Base-by-base conservation (phyloP, 148 eudicot species). In the Silene latifolia region DNA sequence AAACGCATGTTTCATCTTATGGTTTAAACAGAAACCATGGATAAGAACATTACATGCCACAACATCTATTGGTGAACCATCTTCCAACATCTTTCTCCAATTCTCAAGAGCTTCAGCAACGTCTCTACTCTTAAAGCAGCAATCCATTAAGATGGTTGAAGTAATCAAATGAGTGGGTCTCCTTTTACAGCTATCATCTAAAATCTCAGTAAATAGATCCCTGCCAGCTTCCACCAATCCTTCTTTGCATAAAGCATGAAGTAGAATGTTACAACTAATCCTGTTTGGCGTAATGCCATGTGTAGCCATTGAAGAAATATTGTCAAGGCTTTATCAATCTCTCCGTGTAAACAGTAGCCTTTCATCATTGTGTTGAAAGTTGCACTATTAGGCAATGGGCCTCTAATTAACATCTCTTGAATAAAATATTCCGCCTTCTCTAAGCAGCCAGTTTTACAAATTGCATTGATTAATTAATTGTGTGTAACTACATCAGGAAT, bases 221-320 rank as follows among this genome's bases (percentile, higher is more conserved):
- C 71, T 82, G 69, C 87, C 92, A 66, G 84, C 81, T 73, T 82
- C 85, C 78, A 82, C 69, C 20, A 88, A 72, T 71, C 94, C 97
- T 86, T 87, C 84, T 79, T 86, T 84, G 81, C 94, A 88, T 72
- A 92, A 87, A 69, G 91, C 88, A 78, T 90, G 89, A 62, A 92
- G 87, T 63, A 92, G 87, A 73, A 90, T 87, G 81, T 88, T 90
- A 74, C 86, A 86, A 18, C 91, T 85, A 70, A 89, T 81, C 75
- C 73, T 86, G 72, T 92, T 87, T 74, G 97, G 94, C 63, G 66
- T 79, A 63, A 87, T 72, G 42, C 85, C 88, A 77, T 19, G 39
- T 62, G 67, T 72, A 59, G 76, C 63, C 94, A 92, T 89, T 66
- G 87, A 82, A 48, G 88, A 87, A 87, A 78, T 61, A 88, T 47